phyloP scores from a whole-genome alignment of 2,329 filamentous ascomycete species.

The Ophioceras dolichostomum region DNA sequence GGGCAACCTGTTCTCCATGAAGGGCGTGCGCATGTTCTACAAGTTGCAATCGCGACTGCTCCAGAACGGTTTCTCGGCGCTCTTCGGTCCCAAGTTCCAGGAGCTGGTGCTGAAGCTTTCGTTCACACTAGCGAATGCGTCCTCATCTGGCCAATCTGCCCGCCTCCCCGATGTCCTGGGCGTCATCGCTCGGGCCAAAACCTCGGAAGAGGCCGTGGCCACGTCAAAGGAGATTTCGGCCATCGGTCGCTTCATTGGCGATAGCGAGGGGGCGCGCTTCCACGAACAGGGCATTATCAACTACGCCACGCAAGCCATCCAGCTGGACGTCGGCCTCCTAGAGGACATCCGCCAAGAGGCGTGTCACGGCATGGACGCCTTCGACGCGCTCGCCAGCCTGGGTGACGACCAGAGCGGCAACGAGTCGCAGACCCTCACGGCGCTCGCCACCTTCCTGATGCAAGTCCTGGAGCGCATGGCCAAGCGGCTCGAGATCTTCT shows the following conservation, averaged over 20 bases:
- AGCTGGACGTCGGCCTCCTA: conserved; percentile 38
- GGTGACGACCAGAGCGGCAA: conserved; percentile 10
- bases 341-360: conserved; percentile 40
- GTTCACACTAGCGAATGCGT: conserved; percentile 31
- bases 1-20: conserved; percentile 31
- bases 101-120: conserved; percentile 40
- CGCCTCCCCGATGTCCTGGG: conserved; percentile 32
- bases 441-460: conserved; percentile 33
- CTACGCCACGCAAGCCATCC: conserved; percentile 34
- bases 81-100: conserved; percentile 38
- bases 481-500: conserved; percentile 36
- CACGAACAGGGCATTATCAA: conserved; percentile 38
- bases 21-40: conserved; percentile 38
- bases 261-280: conserved; percentile 32
- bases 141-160: conserved; percentile 17
- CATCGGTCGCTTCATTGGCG: conserved; percentile 34
- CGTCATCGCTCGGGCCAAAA: conserved; percentile 27
- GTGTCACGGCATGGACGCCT: conserved; percentile 42
- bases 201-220: conserved; percentile 28
- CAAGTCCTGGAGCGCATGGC: conserved; percentile 41
- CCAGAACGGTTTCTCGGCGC: conserved; percentile 34
- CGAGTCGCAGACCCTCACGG: conserved; percentile 20
- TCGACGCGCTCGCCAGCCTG: conserved; percentile 29
- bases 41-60: conserved; percentile 38
- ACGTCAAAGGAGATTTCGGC: conserved; percentile 35